phyloP scores from a whole-genome alignment of 192 early-diverging fungal species.

The Glomus cerebriforme region DNA sequence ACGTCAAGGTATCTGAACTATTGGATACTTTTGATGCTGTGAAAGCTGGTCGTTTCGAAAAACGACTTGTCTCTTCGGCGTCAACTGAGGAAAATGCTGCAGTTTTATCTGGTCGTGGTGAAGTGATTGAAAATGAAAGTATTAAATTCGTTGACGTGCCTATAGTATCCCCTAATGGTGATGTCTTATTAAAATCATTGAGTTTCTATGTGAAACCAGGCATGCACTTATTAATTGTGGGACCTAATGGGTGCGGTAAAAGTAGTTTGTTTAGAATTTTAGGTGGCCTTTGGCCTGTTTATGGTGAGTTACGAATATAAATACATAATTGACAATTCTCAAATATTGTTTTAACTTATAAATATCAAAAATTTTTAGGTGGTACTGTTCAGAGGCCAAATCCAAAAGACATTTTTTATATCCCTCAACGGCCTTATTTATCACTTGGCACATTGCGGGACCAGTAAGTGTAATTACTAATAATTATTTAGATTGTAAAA shows the following conservation, averaged over 20 bases:
- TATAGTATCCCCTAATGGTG: slow-evolving; percentile 93
- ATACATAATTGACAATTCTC: neutral
- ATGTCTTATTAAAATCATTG: slow-evolving; percentile 84
- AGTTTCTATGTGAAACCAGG: slow-evolving; percentile 89
- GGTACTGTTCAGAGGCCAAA: slow-evolving; percentile 74
- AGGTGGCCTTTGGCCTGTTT: slow-evolving; percentile 95
- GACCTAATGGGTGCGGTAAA: slow-evolving; percentile 95
- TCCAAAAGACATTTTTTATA: slow-evolving; percentile 92
- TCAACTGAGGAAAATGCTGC: slow-evolving; percentile 56
- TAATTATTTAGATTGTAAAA: neutral
- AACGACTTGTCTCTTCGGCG: slow-evolving; percentile 62
- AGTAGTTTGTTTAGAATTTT: slow-evolving; percentile 95
- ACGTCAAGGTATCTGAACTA: slow-evolving; percentile 65
- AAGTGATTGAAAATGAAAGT: slow-evolving; percentile 69
- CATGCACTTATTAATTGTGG: slow-evolving; percentile 89
- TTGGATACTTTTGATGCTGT: slow-evolving; percentile 89
- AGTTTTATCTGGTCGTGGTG: slow-evolving; percentile 64
- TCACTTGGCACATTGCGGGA: slow-evolving; percentile 92
- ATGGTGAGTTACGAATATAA: slow-evolving; percentile 52
- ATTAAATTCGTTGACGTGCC: slow-evolving; percentile 92
- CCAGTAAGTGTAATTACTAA: slow-evolving; percentile 55
- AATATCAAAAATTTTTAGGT: slow-evolving; percentile 38
- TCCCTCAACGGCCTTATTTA: slow-evolving; percentile 98
- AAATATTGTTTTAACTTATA: neutral
- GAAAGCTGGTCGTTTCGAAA: slow-evolving; percentile 74